Evolutionary conservation across 352 stramenopile species (phyloP).

Genomic region (Phytophthora boehmeriae): DNA sequence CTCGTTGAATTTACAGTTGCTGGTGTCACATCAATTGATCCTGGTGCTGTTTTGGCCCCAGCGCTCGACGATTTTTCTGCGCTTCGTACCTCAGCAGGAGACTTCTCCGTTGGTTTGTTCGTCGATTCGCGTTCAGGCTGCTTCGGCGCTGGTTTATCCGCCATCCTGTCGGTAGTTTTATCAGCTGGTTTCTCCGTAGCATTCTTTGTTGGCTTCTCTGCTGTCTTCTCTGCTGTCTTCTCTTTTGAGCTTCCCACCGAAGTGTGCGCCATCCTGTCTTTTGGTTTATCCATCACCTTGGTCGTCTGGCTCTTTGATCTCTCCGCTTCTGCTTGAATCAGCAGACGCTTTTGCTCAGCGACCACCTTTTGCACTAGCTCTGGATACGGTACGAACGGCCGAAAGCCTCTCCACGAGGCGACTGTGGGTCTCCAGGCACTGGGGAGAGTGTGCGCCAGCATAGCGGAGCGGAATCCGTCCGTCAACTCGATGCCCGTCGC

Average conservation of each 20-base stretch:
- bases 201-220: slow-evolving; percentile 8
- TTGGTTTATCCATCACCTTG: slow-evolving; percentile 8
- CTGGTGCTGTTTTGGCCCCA: slow-evolving; percentile 1
- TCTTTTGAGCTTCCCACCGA: slow-evolving; percentile 8
- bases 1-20: slow-evolving; percentile 26
- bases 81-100: slow-evolving; percentile 8
- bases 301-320: slow-evolving; percentile 3
- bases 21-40: slow-evolving; percentile 18
- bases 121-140: slow-evolving; percentile 2
- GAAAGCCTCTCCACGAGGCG: slow-evolving; percentile 37
- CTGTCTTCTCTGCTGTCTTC: slow-evolving; percentile 6
- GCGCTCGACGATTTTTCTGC: background rate
- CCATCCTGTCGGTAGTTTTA: slow-evolving; percentile 1
- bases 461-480: slow-evolving; percentile 44
- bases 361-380: slow-evolving; percentile 46
- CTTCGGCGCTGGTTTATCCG: background rate
- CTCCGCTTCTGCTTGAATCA: slow-evolving; percentile 23
- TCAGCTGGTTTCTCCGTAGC: slow-evolving; percentile 3
- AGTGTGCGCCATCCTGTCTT: slow-evolving; percentile 3
- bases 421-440: slow-evolving; percentile 34
- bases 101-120: slow-evolving; percentile 16
- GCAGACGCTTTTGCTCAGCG: slow-evolving; percentile 23
- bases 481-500: slow-evolving; percentile 45
- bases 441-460: slow-evolving; percentile 43
- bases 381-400: slow-evolving; percentile 47